Base-by-base conservation (phyloP, 2,329 filamentous ascomycete species). In the Cordyceps cateniannulata region DNA sequence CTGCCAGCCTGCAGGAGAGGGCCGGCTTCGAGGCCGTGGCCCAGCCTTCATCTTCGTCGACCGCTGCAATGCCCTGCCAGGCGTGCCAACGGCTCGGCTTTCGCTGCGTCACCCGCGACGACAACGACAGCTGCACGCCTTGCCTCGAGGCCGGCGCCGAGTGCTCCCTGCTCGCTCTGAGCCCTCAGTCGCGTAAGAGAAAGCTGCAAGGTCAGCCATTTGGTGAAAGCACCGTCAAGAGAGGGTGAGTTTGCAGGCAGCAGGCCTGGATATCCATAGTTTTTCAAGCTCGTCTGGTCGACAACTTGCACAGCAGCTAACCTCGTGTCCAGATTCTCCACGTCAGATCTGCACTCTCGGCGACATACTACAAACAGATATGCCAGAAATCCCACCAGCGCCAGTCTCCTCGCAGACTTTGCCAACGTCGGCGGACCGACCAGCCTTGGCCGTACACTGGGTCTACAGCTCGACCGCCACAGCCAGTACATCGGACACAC, bases 401-500 rank as follows among this genome's bases (percentile, higher is more conserved):
- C 79, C 61, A 86, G 83, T 72, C 78, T 88, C 63, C 78, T 87
- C 63, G 85, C 88, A 76, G 85, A 88, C 65, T 86, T 88, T 83
- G 85, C 85, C 71, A 87, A 88, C 71, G 83, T 88, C 67, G 85
- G 85, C 63, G 85, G 85, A 44, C 83, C 84, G 58, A 85, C 84
- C 62, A 77, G 87, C 67, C 78, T 89, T 62, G 87, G 86, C 72
- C 81, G 85, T 70, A 88, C 86, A 18, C 78, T 95, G 62, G 90
- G 90, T 62, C 80, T 95, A 66, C 90, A 93, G 71, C 79, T 84
- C 69, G 87, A 91, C 72, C 85, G 89, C 63, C 91, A 89, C 72
- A 91, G 89, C 75, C 88, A 91, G 74, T 91, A 93, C 70, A 90
- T 95, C 67, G 90, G 90, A 27, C 85, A 88, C 62, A 93, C 89